Percentiles rank a stretch among this genome's conserved stretches.
Evolutionary conservation across 768 basidiomycete genomes (phyloP).

Genomic region (Podaxis sp.): DNA sequence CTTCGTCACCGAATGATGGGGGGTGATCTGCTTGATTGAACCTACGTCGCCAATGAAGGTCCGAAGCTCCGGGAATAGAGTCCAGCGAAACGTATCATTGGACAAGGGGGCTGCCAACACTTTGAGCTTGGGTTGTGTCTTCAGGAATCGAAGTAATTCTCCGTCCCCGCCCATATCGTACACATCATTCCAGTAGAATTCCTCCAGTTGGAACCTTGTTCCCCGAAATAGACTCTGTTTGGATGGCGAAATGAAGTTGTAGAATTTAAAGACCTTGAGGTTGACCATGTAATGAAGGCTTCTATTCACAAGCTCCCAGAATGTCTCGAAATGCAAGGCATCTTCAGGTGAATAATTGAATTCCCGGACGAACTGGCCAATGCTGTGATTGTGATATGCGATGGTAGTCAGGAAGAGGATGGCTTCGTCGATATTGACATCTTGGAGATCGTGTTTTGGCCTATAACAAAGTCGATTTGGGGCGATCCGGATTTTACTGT

Average conservation of each 20-base stretch:
- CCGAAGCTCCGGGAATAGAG: neutral
- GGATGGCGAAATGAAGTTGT: neutral
- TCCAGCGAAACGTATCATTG: neutral
- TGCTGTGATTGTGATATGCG: neutral
- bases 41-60: neutral
- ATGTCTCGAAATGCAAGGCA: neutral
- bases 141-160: neutral
- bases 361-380: neutral
- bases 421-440: neutral
- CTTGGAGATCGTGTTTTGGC: neutral
- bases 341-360: neutral
- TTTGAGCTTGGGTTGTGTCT: neutral
- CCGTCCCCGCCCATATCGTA: neutral
- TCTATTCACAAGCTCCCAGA: neutral
- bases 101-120: neutral
- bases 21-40: neutral
- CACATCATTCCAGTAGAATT: constrained; percentile 2
- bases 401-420: neutral
- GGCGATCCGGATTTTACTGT: neutral
- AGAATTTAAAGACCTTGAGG: neutral
- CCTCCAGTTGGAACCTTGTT: neutral
- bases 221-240: neutral
- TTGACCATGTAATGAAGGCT: neutral
- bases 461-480: neutral
- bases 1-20: neutral